Evolutionary conservation across 441 rosid genomes (phyloP), one percentile per base, ranked within the genome.

Genomic region (Capsella rubella): DNA sequence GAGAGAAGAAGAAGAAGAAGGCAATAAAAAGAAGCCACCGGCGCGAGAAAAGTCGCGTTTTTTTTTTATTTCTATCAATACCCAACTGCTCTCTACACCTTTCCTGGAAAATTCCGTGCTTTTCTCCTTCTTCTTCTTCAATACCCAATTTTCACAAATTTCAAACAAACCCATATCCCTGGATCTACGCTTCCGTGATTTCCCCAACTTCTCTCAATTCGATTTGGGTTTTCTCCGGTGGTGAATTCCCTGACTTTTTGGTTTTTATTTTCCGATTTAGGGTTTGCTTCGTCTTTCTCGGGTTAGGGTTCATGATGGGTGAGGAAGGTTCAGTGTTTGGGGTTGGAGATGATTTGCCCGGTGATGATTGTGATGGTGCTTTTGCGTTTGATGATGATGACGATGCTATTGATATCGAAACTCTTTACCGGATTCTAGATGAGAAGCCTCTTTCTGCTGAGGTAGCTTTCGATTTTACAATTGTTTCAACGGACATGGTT

Each of bases 341-440:
- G 69, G 3, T 81, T 13, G 65, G 51, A 43, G 79, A 47, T 65
- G 77, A 67, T 2, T 43, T 71, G 28, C 67, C 31, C 55, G 42
- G 56, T 63, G 79, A 61, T 42, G 85, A 60, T 71, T 61, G 67
- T n/a, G 68, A 71, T 59, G 85, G 28, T n/a, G 81, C 47, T 7
- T 69, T 73, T 53, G 84, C 58, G 29, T 64, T 81, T 27, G 88
- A 65, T n/a, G 76, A 65, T 13, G 81, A 72, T 25, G 80, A 37
- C n/a, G 89, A 83, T 2, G 82, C 76, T 51, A 84, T 92, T 14
- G 96, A 85, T 63, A 21, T 83, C 52, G 93, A 83, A 0, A 61
- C 71, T 16, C 31, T 92, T 2, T 59, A 80, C 12, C 43, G 67
- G 61, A 85, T 88, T 77, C 77, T 88, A 3, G 86, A 82, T 37